These are phyloP conservation scores for Spergularia marina DNA, from an alignment of 148 eudicot genomes.

Conservation along the genomic window DNA sequence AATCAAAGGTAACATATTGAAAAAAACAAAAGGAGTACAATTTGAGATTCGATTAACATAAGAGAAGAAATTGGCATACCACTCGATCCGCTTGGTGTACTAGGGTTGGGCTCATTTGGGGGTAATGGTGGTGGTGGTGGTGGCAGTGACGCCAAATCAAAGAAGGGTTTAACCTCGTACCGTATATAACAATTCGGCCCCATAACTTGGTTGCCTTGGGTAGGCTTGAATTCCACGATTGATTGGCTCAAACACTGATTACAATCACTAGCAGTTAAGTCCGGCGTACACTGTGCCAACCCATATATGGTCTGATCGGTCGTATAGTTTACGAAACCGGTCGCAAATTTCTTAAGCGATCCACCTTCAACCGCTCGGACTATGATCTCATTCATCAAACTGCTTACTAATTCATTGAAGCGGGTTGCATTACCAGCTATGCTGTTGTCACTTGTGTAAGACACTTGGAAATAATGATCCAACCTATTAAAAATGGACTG, in stretches of 20 bases:
- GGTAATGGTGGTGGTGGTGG: neutral
- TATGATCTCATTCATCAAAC: neutral
- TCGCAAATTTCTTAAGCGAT: constrained; percentile 13
- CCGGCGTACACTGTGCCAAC: constrained; percentile 27
- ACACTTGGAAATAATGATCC: neutral
- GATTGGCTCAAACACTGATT: constrained; percentile 6
- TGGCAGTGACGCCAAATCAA: neutral
- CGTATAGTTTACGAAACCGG: neutral
- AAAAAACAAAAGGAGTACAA: no score
- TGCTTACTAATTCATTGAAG: neutral
- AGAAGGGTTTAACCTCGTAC: constrained; percentile 28
- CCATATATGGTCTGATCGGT: constrained; percentile 4
- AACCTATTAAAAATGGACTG: neutral
- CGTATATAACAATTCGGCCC: constrained; percentile 24
- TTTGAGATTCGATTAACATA: no score
- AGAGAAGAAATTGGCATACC: no score
- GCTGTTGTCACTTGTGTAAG: neutral
- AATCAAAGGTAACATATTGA: no score
- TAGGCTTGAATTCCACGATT: neutral
- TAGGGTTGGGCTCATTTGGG: neutral
- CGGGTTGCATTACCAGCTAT: neutral
- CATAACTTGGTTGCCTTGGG: constrained; percentile 15
- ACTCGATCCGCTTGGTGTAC: no score
- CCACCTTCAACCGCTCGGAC: constrained; percentile 4
- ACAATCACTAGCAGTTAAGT: constrained; percentile 22